Evolutionary conservation across 805 yeast species (phyloP), one percentile per base, ranked within the genome.

Genomic region (Kodamaea laetipori): DNA sequence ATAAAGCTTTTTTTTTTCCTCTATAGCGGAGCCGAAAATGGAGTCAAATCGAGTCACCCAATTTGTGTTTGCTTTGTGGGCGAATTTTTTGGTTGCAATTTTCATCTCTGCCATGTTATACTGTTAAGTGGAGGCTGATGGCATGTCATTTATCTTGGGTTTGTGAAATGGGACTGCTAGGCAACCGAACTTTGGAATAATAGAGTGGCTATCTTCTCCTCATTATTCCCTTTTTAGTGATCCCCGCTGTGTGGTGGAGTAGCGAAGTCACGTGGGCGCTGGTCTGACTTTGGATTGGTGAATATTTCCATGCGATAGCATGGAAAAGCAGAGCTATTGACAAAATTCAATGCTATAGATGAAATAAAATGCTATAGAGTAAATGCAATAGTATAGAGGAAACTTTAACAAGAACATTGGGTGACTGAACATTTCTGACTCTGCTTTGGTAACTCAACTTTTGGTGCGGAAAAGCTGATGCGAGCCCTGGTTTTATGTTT

Each of bases 51-150:
- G 41, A 30, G 41, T 38, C 36, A 38, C 26, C 27, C 35, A 12
- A 19, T 30, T 30, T 30, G 34, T 30, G 34, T 7, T 15, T 19
- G 36, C 28, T 24, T 43, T 43, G 21, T 43, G 44, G 31, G 46
- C 37, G 6, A 12, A 28, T 28, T 6, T 6, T 12, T n/a, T 28
- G 8, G 32, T 3, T n/a, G 16, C 9, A 28, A 28, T 3, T 21
- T 21, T 30, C 10, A 4, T 6, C 8, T 30, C 19, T 30, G 34
- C 19, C 15, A 6, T 30, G 24, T 21, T 21, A 21, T 21, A 8
- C 24, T 21, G 24, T 21, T 21, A n/a, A n/a, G n/a, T n/a, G n/a
- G 24, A 8, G 8, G 24, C 24, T 21, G 34, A 17, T 30, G 21
- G 18, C 15, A 5, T 30, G 6, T 15, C 34, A 15, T 30, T 17